A percentile compares a stretch with the other conserved stretches of the same genome.
These are phyloP conservation scores for Picea glauca DNA, from an alignment of 75 land plant species.

Conservation along the genomic window DNA sequence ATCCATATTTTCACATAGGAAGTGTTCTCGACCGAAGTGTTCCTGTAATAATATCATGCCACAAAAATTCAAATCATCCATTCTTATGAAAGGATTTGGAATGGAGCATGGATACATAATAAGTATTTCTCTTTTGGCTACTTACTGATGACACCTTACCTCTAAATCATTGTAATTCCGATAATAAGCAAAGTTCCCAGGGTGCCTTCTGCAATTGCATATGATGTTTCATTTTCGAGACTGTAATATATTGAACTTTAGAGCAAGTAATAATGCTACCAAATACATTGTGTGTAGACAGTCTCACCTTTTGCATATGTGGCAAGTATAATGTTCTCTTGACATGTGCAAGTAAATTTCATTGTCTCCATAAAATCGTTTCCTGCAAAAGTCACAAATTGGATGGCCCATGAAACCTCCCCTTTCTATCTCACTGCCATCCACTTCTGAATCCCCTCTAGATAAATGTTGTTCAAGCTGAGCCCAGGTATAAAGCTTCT, in stretches of 20 bases:
- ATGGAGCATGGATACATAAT: no score
- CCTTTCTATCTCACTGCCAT: conserved; percentile 67
- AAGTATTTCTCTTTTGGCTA: no score
- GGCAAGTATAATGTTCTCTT: conserved; percentile 94
- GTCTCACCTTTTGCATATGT: conserved; percentile 85
- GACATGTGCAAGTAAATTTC: conserved; percentile 97
- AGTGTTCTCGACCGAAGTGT: conserved; percentile 78
- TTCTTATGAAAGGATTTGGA: no score
- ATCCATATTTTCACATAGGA: conserved; percentile 84
- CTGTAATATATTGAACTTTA: no score
- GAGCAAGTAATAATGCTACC: no score
- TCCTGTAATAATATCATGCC: conserved; percentile 32
- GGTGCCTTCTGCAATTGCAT: conserved; percentile 66
- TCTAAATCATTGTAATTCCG: conserved; percentile 93
- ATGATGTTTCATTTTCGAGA: no score
- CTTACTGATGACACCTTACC: conserved; percentile 27
- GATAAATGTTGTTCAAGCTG: conserved; percentile 77
- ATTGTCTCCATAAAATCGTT: conserved; percentile 91
- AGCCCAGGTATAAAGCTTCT: conserved; percentile 79
- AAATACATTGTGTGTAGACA: no score
- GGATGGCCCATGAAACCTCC: conserved; percentile 96
- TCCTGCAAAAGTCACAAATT: conserved; percentile 83
- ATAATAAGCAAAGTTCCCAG: conserved; percentile 92
- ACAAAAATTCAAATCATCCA: no score
- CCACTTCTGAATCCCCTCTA: conserved; percentile 88